phyloP scores from a whole-genome alignment of 2,329 filamentous ascomycete genomes.

The Diaporthe sp. region DNA sequence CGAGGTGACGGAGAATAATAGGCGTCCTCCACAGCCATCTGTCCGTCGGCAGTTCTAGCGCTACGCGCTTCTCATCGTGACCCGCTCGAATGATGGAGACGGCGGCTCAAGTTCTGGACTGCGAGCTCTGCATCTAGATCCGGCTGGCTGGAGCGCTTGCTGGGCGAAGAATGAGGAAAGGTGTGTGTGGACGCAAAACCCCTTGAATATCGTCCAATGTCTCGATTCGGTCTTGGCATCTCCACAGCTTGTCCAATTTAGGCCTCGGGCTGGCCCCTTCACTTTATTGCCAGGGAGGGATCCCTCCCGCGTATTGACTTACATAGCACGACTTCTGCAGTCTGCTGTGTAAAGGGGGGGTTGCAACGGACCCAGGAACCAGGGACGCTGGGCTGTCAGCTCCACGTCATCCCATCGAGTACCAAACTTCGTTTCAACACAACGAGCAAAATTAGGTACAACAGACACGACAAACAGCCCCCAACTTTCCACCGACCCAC shows the following conservation, averaged over 20 bases:
- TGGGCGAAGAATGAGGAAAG: conserved; percentile 2
- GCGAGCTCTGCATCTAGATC: not conserved
- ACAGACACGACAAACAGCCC: not conserved
- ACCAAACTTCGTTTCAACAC: conserved; percentile 22
- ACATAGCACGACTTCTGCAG: not conserved
- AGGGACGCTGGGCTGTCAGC: conserved; percentile 28
- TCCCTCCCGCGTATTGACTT: conserved; percentile 1
- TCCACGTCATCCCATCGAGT: conserved; percentile 21
- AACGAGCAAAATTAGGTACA: not conserved
- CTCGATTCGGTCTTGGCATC: conserved; percentile 29
- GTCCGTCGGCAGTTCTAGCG: conserved; percentile 25
- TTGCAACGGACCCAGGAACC: conserved; percentile 11
- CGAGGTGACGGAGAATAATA: conserved; percentile 9
- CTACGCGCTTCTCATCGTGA: conserved; percentile 17
- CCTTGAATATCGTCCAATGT: conserved; percentile 27
- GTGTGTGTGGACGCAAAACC: conserved; percentile 26
- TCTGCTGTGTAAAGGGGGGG: not conserved
- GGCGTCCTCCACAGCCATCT: conserved; percentile 24
- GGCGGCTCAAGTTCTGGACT: conserved; percentile 2
- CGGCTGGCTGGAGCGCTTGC: conserved; percentile 2
- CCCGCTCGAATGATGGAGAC: conserved; percentile 1
- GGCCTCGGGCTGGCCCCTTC: conserved; percentile 21
- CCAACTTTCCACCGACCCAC: not conserved
- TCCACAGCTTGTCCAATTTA: conserved; percentile 17
- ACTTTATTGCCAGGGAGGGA: conserved; percentile 16